Evolutionary conservation across 176 grass and related monocot genomes (phyloP), one percentile per base, ranked within the genome.

Genomic region (Cocos nucifera): DNA sequence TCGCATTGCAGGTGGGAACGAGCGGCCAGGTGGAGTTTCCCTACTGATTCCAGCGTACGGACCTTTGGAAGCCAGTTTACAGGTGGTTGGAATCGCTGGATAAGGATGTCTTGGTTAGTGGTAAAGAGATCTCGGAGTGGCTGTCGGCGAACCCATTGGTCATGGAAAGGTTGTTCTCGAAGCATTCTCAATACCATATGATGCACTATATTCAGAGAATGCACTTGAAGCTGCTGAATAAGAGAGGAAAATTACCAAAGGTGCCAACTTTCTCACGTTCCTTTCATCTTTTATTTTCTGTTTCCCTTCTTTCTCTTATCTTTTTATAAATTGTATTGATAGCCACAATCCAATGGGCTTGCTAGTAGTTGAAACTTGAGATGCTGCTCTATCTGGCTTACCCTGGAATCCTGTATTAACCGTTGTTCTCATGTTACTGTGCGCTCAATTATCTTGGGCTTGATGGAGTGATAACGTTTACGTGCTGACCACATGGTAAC

Each of bases 181-280:
- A 91, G 80, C 92, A 91, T 70, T 97, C 92, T 24, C 89, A 83
- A 19, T 97, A 97, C 55, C 92, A 97, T 77, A 78, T 91, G 79
- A 87, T 88, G 65, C 92, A 97, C 69, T 97, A 91, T 70, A 91
- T 80, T 52, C 92, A 97, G 75, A 82, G 92, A 74, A 85, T 97
- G 92, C 92, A 91, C 54, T 78, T 97, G 78, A 97, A 97, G 51
- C 64, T 97, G 80, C 69, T 97, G 65, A 97, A 97, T 71, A 97
- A 91, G 73, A 87, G 61, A 72, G 92, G 92, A 6, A 97, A 97
- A 67, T 32, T 97, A 64, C 92, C 92, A 69, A 97, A 91, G 81
- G 92, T 97, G 59, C 70, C 52, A 35, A 53, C 15, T 62, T 77
- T 70, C 66, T 15, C 56, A 56, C 49, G 25, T 26, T 15, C 24